These are phyloP conservation scores for Metarhizium robertsii DNA, from an alignment of 2,329 filamentous ascomycete genomes.

Conservation along the genomic window DNA sequence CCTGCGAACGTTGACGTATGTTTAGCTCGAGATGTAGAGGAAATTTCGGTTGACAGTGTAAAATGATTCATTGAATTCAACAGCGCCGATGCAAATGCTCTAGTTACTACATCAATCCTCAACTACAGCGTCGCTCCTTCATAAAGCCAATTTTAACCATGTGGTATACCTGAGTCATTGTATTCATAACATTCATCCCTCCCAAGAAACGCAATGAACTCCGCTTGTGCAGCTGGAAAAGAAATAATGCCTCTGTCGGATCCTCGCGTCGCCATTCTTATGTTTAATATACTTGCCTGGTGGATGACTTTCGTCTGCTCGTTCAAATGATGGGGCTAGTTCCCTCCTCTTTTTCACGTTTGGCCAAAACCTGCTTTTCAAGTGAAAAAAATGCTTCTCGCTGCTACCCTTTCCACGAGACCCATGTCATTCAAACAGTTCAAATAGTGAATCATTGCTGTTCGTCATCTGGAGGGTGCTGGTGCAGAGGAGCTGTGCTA, in stretches of 20 bases:
- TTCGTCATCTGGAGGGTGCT: constrained; percentile 7
- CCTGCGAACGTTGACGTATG: neutral
- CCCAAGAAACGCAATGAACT: constrained; percentile 1
- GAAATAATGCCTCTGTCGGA: neutral
- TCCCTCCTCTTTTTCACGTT: no score
- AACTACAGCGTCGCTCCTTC: neutral
- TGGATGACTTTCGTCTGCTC: neutral
- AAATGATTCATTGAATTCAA: neutral
- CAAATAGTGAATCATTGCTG: neutral
- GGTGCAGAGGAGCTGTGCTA: constrained; percentile 28
- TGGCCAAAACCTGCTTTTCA: no score
- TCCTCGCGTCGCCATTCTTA: neutral
- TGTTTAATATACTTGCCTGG: neutral
- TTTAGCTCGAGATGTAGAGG: neutral
- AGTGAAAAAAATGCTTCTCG: no score
- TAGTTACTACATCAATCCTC: neutral
- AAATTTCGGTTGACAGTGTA: neutral
- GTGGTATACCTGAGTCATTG: constrained; percentile 8
- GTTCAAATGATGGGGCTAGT: no score
- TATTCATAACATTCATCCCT: constrained; percentile 5
- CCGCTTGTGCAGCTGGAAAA: constrained; percentile 2
- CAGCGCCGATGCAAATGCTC: neutral
- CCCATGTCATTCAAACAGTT: neutral
- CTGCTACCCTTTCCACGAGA: no score
- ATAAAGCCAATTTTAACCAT: constrained; percentile 4